These are phyloP conservation scores for Orbilia ellipsospora DNA, from an alignment of 2,329 filamentous ascomycete genomes.

Conservation along the genomic window DNA sequence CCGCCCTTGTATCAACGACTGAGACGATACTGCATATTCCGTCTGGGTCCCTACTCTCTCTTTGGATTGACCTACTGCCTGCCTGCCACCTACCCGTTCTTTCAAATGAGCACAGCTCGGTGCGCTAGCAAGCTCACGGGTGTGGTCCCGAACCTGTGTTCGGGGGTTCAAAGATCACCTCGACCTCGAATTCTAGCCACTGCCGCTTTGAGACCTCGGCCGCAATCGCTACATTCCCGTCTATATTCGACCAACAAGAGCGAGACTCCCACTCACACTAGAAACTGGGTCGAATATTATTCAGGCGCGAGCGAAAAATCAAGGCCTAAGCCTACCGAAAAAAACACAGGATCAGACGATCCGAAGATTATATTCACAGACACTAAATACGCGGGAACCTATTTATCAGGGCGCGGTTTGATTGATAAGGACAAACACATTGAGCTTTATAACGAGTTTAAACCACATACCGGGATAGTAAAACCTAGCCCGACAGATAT, in stretches of 20 bases:
- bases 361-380: constrained; percentile 17
- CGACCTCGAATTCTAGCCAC: constrained; percentile 3
- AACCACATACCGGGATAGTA: constrained; percentile 22
- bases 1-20: neutral
- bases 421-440: neutral
- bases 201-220: neutral
- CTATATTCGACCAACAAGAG: constrained; percentile 12
- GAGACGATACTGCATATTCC: neutral
- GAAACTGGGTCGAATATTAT: neutral
- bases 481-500: constrained; percentile 35
- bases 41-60: neutral
- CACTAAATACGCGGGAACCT: constrained; percentile 6
- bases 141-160: constrained; percentile 15
- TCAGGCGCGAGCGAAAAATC: neutral
- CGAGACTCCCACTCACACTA: neutral
- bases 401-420: neutral
- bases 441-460: constrained; percentile 26
- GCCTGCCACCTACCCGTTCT: neutral
- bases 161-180: constrained; percentile 13
- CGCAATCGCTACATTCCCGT: neutral
- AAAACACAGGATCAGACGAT: neutral
- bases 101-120: constrained; percentile 23
- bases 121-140: constrained; percentile 20
- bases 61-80: neutral
- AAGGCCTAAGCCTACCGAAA: no score